phyloP scores from a whole-genome alignment of 148 eudicot genomes.

The Salicornia ramosissima region DNA sequence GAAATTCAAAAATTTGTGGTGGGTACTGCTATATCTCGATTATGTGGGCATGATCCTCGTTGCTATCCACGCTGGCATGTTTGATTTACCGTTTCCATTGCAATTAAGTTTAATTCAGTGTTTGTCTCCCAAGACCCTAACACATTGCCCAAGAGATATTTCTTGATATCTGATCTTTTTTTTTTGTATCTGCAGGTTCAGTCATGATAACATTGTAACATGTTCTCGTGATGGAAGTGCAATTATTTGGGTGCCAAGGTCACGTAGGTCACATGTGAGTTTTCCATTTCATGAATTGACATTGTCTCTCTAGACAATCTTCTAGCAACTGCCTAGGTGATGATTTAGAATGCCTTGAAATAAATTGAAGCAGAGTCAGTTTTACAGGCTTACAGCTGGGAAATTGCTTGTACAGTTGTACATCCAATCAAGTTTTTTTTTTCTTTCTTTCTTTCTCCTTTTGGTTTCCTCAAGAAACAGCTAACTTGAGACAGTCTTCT shows the following conservation, averaged over 20 bases:
- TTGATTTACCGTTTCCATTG: background rate
- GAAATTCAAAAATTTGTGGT: slow-evolving; percentile 84
- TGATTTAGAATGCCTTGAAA: background rate
- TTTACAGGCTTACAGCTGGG: background rate
- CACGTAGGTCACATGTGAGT: slow-evolving; percentile 92
- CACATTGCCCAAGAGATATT: background rate
- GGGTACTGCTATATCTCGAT: slow-evolving; percentile 23
- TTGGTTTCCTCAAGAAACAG: background rate
- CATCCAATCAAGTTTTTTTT: background rate
- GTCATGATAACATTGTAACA: slow-evolving; percentile 91
- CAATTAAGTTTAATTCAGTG: background rate
- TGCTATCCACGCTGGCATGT: slow-evolving; percentile 10
- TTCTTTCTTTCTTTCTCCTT: background rate
- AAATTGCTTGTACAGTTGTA: background rate
- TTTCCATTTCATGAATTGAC: slow-evolving; percentile 5
- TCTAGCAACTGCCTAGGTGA: background rate
- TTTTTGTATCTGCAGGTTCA: slow-evolving; percentile 49
- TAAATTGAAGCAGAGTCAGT: background rate
- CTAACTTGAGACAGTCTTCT: background rate
- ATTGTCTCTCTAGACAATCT: background rate
- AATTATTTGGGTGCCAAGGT: slow-evolving; percentile 85
- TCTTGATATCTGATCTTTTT: slow-evolving; percentile 2
- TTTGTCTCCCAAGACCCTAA: background rate
- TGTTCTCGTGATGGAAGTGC: slow-evolving; percentile 99
- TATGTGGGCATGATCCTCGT: slow-evolving; percentile 7